Evolutionary conservation across 2,329 filamentous ascomycete species (phyloP).

Genomic region (Hymenoscyphus infarciens): DNA sequence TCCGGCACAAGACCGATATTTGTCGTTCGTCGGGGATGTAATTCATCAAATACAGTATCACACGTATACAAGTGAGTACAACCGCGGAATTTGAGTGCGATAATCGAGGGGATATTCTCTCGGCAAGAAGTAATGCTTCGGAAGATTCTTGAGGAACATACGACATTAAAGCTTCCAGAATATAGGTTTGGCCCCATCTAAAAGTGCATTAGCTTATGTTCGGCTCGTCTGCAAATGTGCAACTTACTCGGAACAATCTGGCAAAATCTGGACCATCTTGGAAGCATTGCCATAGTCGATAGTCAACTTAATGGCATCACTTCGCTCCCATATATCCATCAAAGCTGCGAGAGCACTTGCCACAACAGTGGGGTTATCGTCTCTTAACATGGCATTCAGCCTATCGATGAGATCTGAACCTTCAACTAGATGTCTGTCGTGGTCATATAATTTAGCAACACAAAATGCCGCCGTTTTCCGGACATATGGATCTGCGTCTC

Average conservation of each 20-base stretch:
- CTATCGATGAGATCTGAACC: conserved; percentile 86
- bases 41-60: conserved; percentile 97
- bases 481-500: conserved; percentile 89
- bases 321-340: conserved; percentile 98
- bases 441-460: conserved; percentile 96
- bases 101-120: conserved; percentile 89
- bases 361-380: conserved; percentile 96
- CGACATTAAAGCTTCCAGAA: conserved; percentile 94
- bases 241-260: conserved; percentile 92
- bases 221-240: background rate
- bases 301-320: conserved; percentile 94
- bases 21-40: conserved; percentile 93
- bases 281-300: conserved; percentile 97
- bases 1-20: conserved; percentile 80
- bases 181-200: conserved; percentile 98
- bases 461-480: conserved; percentile 96
- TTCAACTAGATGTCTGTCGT: conserved; percentile 88
- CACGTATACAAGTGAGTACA: conserved; percentile 91
- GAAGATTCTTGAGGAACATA: conserved; percentile 90
- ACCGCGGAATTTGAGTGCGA: conserved; percentile 97
- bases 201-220: conserved; percentile 8
- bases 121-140: conserved; percentile 85
- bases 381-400: conserved; percentile 82
- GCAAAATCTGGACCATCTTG: conserved; percentile 94
- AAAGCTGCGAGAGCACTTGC: conserved; percentile 86